Base-by-base conservation (phyloP, 192 early-diverging fungal species). In the Coemansia umbellata region DNA sequence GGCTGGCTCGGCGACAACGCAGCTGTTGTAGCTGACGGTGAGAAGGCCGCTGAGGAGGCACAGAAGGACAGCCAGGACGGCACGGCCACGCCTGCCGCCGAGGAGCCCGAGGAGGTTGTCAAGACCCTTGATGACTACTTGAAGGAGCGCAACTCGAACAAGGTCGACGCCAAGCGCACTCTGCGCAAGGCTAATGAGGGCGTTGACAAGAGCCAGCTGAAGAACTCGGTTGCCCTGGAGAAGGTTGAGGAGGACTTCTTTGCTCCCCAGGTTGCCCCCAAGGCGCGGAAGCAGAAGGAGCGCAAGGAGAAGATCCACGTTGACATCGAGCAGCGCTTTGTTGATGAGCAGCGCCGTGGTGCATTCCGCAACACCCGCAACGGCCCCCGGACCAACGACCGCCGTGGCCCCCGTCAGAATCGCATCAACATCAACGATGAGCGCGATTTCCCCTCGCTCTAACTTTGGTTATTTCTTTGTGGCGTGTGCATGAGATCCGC, bases 51-150 rank as follows among this genome's bases (percentile, higher is more conserved):
- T 7, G 77, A 56, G 28, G 60, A 51, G 49, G 63, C 66, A 42
- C 50, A 63, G 62, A 56, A 72, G 58, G 69, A 74, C 39, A 58
- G 31, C 70, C 61, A 51, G 73, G 67, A 63, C 9, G 60, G 57
- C 18, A 64, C 53, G 23, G 63, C 60, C 27, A 57, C 79, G 28
- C 58, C 71, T 56, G 63, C 50, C 21, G 74, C 65, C 24, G 81
- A 74, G 53, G 87, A 90, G 45, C 83, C 83, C 37, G 95, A 94
- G 68, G 90, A 87, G 44, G 67, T 68, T 13, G 80, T 86, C 69
- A 90, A 91, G 81, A 90, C 93, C 55, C 81, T 92, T 47, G 90
- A 93, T 28, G 86, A 98, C 52, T 98, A 86, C 81, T 62, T 87
- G 31, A 85, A 87, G 33, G 87, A 87, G 63, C 79, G 79, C 77